Conservation (phyloP, 345 rosid genomes). For the Geranium rotundifolium region DNA sequence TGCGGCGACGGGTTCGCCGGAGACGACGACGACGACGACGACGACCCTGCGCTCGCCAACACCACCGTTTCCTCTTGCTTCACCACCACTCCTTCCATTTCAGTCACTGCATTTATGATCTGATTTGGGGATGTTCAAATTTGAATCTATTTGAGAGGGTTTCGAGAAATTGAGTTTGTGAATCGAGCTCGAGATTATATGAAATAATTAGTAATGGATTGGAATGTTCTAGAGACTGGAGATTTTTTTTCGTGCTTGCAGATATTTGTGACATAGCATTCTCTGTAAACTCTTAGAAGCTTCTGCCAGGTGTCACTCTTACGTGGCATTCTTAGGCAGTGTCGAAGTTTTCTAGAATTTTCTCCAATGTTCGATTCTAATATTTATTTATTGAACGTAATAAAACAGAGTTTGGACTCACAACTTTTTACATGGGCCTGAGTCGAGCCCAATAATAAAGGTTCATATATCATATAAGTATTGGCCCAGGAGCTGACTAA, state of each 20-base stretch:
- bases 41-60: constrained; percentile 7
- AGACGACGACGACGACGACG: constrained; percentile 17
- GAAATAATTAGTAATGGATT: not conserved
- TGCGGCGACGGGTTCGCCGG: constrained; percentile 42
- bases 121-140: not conserved
- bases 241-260: not conserved
- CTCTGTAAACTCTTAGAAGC: constrained; percentile 6
- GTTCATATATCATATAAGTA: too few relatives aligned
- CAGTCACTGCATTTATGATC: not conserved
- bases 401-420: too few relatives aligned
- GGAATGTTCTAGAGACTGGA: constrained; percentile 12
- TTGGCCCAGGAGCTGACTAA: too few relatives aligned
- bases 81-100: constrained; percentile 19
- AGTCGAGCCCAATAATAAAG: too few relatives aligned
- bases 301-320: constrained; percentile 5
- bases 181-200: not conserved
- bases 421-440: too few relatives aligned
- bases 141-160: not conserved
- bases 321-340: not conserved
- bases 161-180: not conserved
- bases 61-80: constrained; percentile 46
- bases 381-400: too few relatives aligned
- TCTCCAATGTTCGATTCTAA: not conserved
- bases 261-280: constrained; percentile 11
- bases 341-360: not conserved